Percentiles rank a stretch among this genome's conserved stretches.
Evolutionary conservation across 768 basidiomycete genomes (phyloP).

Genomic region (Exsudoporus frostii): DNA sequence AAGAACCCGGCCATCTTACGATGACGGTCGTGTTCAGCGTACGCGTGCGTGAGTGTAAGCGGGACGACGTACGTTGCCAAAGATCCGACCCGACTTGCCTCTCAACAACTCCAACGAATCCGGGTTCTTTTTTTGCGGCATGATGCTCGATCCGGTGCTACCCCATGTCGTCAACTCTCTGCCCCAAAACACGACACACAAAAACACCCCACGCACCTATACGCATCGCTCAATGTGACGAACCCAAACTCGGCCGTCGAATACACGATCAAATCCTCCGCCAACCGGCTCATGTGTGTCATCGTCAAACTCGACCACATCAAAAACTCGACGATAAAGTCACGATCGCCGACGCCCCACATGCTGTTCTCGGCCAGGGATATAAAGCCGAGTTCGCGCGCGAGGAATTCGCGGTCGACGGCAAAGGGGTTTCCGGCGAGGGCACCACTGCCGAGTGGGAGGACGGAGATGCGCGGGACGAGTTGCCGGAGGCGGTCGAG

Average conservation of each 20-base stretch:
- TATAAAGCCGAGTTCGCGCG: slow-evolving; percentile 83
- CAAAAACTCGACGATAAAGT: slow-evolving; percentile 95
- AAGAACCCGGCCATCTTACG: slow-evolving; percentile 89
- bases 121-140: slow-evolving; percentile 99
- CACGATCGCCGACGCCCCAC: slow-evolving; percentile 94
- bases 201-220: slow-evolving; percentile 57
- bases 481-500: slow-evolving; percentile 81
- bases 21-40: background rate
- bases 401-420: slow-evolving; percentile 91
- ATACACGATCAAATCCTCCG: slow-evolving; percentile 96
- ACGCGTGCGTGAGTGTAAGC: background rate
- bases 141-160: slow-evolving; percentile 98
- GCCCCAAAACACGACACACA: background rate
- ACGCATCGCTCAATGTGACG: slow-evolving; percentile 93
- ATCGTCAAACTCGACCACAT: slow-evolving; percentile 94
- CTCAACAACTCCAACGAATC: slow-evolving; percentile 94
- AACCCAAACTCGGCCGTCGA: slow-evolving; percentile 98
- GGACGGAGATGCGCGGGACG: slow-evolving; percentile 85
- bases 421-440: slow-evolving; percentile 96
- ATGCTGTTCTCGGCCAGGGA: slow-evolving; percentile 93
- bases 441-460: slow-evolving; percentile 92
- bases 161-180: background rate
- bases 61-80: slow-evolving; percentile 60
- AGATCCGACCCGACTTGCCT: slow-evolving; percentile 92
- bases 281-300: slow-evolving; percentile 91